Evolutionary conservation across 2,329 filamentous ascomycete species (phyloP).

Genomic region (Diplodia mutila): DNA sequence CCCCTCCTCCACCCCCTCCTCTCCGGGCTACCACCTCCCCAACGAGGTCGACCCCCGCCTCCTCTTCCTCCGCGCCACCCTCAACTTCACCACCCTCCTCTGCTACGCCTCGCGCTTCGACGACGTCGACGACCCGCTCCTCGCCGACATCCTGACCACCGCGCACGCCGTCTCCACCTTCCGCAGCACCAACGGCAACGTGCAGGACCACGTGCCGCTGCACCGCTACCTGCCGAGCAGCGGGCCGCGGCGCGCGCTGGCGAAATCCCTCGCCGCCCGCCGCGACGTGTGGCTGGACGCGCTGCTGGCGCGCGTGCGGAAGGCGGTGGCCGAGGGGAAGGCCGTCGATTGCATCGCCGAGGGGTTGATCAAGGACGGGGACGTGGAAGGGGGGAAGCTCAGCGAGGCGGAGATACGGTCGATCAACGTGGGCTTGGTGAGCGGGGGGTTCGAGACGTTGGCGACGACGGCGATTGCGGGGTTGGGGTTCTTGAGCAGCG

Average conservation of each 20-base stretch:
- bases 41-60: conserved; percentile 15
- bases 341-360: conserved; percentile 16
- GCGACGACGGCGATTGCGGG: conserved; percentile 21
- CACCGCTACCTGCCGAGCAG: not conserved
- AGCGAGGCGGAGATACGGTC: conserved; percentile 21
- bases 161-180: conserved; percentile 18
- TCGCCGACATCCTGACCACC: conserved; percentile 18
- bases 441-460: conserved; percentile 21
- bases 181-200: conserved; percentile 24
- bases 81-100: conserved; percentile 21
- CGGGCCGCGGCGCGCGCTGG: not conserved
- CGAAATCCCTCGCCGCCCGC: not conserved
- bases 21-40: not conserved
- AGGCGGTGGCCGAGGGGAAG: conserved; percentile 2
- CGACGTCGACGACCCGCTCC: conserved; percentile 11
- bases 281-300: conserved; percentile 23
- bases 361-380: not conserved
- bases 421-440: conserved; percentile 22
- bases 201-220: conserved; percentile 18
- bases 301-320: conserved; percentile 8
- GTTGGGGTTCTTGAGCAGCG: conserved; percentile 1
- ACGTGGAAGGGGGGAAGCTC: not conserved
- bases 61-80: conserved; percentile 17
- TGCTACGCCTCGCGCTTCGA: conserved; percentile 23
- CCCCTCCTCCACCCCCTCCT: not conserved